Base-by-base conservation (phyloP, 805 yeast species). In the Candida boleticola region DNA sequence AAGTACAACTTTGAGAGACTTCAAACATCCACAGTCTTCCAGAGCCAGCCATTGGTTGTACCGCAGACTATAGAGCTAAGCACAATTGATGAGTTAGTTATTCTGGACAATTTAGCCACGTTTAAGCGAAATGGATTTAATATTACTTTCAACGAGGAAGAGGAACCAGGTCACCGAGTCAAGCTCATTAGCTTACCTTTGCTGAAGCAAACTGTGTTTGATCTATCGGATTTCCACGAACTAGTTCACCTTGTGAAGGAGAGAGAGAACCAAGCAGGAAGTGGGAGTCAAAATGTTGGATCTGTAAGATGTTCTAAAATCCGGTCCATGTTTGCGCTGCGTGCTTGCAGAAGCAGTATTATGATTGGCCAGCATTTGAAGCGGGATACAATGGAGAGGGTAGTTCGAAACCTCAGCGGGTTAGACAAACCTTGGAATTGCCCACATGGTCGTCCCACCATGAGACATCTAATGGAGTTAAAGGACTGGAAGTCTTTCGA, bases 381-480 rank as follows among this genome's bases (percentile, higher is more conserved):
- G 5, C 49, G 41, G 23, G 68, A 60, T 6, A 75, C 79, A 5
- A 93, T 93, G 99, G 57, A 61, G 1, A 66, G 55, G 29, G 80
- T 93, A 2, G 90, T 93, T 4, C 58, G 66, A 23, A 76, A 89
- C 54, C 66, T 93, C 40, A 79, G 92, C 10, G 66, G 60, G 0
- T 68, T 93, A 29, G 90, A 89, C 47, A 87, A 88, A 57, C 99
- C 99, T 0, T 93, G 99, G 99, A 85, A 83, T 52, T 82, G 89
- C 55, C 99, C 99, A 0, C 99, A 93, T 63, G 99, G 99, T 0
- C 70, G 99, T 48, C 99, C 99, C 0, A 93, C 99, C 1, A 81
- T 93, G 85, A 74, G 99, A 42, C 97, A 92, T 61, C 68, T 92
- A 44, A 79, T 83, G 45, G 89, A 86, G 42, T 55, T 83, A 25